Base-by-base conservation (phyloP, 805 yeast genomes). In the Starmera pachycereana region DNA sequence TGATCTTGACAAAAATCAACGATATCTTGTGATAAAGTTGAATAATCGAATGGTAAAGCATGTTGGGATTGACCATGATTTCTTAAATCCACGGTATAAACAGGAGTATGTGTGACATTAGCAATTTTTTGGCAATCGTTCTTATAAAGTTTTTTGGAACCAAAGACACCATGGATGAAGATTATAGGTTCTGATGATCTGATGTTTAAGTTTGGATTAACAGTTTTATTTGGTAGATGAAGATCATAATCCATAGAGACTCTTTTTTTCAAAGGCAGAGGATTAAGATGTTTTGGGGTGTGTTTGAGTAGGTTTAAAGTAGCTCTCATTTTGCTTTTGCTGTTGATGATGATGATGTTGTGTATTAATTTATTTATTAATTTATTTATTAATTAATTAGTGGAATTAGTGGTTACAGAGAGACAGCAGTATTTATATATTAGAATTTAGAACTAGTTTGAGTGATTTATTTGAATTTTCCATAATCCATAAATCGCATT, bases 91-190 rank as follows among this genome's bases (percentile, higher is more conserved):
- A 72, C 44, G 2, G 69, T 68, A 40, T 58, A 56, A 1, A 65
- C 65, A 12, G 61, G 58, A 8, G 60, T 51, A 12, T 56, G 52
- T 8, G 64, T 54, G 3, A 37, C 40, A 33, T 52, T 46, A 22
- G 65, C 53, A 16, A 71, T 51, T 11, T 49, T 52, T 40, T 62
- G 54, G 7, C 67, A 71, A 10, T 62, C 66, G 12, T 56, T 50
- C 31, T 56, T 48, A 44, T 60, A 72, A 49, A 68, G 68, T 40
- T 55, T 62, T 38, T 63, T 64, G 28, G 67, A 62, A 4, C 76
- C 77, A 43, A 71, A 66, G 16, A 72, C 56, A 12, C 78, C 78
- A 44, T 71, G 78, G 27, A 72, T 44, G 52, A 71, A 56, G 13
- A 72, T 47, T 8, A 70, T 48, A 6, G 72, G 69, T 28, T 39